These are phyloP conservation scores for Aureobasidium namibiae DNA, from an alignment of 2,329 filamentous ascomycete genomes.

Conservation along the genomic window DNA sequence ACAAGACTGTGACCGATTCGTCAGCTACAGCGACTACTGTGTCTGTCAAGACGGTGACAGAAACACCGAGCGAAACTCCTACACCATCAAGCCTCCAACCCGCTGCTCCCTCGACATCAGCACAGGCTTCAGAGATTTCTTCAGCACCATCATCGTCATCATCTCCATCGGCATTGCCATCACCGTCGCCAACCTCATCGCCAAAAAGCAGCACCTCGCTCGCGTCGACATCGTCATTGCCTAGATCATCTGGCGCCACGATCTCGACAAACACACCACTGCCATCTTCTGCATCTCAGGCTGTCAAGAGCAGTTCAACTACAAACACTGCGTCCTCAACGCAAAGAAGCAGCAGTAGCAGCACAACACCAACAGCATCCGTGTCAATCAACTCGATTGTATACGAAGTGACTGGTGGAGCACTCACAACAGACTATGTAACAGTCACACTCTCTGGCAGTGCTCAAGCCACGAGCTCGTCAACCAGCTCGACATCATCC, in stretches of 20 bases:
- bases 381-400: neutral
- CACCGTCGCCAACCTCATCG: neutral
- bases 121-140: constrained; percentile 9
- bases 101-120: neutral
- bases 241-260: neutral
- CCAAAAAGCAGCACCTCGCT: no score
- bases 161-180: neutral
- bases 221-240: neutral
- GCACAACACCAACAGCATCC: neutral
- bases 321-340: neutral
- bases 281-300: neutral
- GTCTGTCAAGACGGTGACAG: constrained; percentile 5
- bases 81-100: constrained; percentile 7
- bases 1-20: constrained; percentile 10
- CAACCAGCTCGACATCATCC: neutral
- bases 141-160: constrained; percentile 12
- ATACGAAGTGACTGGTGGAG: constrained; percentile 6
- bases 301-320: neutral
- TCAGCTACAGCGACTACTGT: neutral
- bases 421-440: constrained; percentile 1
- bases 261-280: neutral
- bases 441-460: constrained; percentile 3
- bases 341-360: neutral
- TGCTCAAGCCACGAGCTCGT: neutral
- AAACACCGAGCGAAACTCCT: neutral